Evolutionary conservation across 1,139 yeast genomes (phyloP), one percentile per base, ranked within the genome.

Genomic region (Scheffersomyces titani): DNA sequence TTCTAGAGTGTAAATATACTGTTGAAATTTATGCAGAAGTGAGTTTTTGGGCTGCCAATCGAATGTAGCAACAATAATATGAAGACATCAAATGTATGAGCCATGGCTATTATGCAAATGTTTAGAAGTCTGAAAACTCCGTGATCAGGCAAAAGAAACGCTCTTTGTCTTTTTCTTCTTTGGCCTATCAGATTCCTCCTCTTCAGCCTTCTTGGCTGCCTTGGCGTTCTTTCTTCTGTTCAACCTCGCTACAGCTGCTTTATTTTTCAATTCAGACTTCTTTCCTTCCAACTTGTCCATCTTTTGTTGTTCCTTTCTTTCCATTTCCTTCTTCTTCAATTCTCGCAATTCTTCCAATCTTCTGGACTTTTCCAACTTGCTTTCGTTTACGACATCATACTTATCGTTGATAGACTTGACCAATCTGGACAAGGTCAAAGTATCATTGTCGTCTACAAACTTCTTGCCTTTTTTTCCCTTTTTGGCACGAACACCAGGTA

Each of bases 391-490:
- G 53, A 85, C 82, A 65, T 93, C 98, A 63, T 88, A 82, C 60
- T 88, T 85, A 68, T 92, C 97, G 64, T 92, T 92, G 54, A 94
- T 92, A 44, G 89, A 85, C 65, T 86, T 87, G 54, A 92, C 86
- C 61, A 94, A 80, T 71, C 96, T 81, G 60, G 80, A 84, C 69
- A 88, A 65, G 52, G 85, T 82, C 66, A 90, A 75, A 44, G 86
- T 72, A 67, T 90, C 94, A 60, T 84, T 80, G 68, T 90, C 96
- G 53, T 76, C 89, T 36, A 92, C 88, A 72, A 93, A 92, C 66
- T 88, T 89, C 78, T 94, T 94, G 54, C 98, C 98, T 76, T 93
- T 94, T 74, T 93, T 94, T 54, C 98, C 98, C 60, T 82, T 82
- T 65, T 84, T 84, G 52, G 80, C 81, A 64, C 89, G 87, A 9